phyloP scores from a whole-genome alignment of 106 monocot species.

The Iris macrosiphon region DNA sequence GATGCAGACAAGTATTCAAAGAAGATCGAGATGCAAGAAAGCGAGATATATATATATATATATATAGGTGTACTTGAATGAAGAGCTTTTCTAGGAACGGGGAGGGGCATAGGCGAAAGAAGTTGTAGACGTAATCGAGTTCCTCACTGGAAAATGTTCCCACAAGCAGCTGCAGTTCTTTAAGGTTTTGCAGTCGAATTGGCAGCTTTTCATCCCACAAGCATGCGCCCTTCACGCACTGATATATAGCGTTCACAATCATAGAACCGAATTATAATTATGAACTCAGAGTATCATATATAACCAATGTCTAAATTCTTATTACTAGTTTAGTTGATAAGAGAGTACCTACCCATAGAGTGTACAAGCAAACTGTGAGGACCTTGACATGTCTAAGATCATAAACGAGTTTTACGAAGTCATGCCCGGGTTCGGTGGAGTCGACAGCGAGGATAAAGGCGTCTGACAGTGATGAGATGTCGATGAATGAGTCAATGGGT shows the following conservation, averaged over 20 bases:
- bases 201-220: not conserved
- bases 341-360: not conserved
- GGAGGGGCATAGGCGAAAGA: conserved; percentile 21
- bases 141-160: conserved; percentile 7
- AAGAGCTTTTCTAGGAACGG: conserved; percentile 40
- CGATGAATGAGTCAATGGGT: not conserved
- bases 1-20: not conserved
- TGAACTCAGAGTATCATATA: not conserved
- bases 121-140: conserved; percentile 16
- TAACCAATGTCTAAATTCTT: too few species aligned
- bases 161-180: conserved; percentile 37
- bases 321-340: too few species aligned
- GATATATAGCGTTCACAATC: not conserved
- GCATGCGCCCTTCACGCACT: not conserved
- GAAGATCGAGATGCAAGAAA: not conserved
- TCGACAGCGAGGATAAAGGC: conserved; percentile 1
- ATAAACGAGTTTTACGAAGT: conserved; percentile 1
- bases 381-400: conserved; percentile 4
- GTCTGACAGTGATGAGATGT: conserved; percentile 3
- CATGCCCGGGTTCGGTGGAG: conserved; percentile 1
- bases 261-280: not conserved
- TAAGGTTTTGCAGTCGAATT: conserved; percentile 5
- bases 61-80: conserved; percentile 17
- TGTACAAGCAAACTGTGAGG: not conserved
- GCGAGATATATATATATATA: too few species aligned